phyloP scores from a whole-genome alignment of 139 green algal genomes.

The Parachlorella kessleri region DNA sequence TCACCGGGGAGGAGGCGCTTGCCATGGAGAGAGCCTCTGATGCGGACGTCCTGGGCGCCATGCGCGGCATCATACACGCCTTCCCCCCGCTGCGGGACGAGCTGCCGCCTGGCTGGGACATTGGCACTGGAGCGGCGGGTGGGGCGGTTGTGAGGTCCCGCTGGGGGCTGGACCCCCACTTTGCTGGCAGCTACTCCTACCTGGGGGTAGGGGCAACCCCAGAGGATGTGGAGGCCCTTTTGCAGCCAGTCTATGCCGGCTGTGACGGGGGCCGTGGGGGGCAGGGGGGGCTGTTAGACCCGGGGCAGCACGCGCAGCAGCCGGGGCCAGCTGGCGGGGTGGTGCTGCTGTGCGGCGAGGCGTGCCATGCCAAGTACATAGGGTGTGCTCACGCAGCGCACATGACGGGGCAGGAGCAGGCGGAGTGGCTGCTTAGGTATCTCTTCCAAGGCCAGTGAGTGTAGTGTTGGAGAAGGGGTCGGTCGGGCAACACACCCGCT shows the following conservation, averaged over 20 bases:
- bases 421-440: conserved; percentile 12
- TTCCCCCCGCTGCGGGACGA: conserved; percentile 12
- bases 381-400: conserved; percentile 28
- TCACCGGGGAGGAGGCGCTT: conserved; percentile 5
- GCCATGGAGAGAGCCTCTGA: conserved; percentile 20
- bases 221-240: conserved; percentile 27
- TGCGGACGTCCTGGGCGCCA: conserved; percentile 2
- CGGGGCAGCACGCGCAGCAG: background rate
- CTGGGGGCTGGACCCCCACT: conserved; percentile 53
- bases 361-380: conserved; percentile 27
- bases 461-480: no score
- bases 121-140: background rate
- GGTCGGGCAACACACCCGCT: no score
- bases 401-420: conserved; percentile 14
- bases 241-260: conserved; percentile 24
- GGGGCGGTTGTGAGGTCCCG: conserved; percentile 8
- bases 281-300: background rate
- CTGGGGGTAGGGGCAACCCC: background rate
- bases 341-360: conserved; percentile 27
- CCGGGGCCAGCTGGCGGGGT: background rate
- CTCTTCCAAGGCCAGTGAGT: no score
- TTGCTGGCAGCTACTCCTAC: conserved; percentile 53
- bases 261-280: background rate
- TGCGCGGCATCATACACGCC: background rate
- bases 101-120: conserved; percentile 10